Base-by-base conservation (phyloP, 805 yeast species). In the Teunomyces cretensis region DNA sequence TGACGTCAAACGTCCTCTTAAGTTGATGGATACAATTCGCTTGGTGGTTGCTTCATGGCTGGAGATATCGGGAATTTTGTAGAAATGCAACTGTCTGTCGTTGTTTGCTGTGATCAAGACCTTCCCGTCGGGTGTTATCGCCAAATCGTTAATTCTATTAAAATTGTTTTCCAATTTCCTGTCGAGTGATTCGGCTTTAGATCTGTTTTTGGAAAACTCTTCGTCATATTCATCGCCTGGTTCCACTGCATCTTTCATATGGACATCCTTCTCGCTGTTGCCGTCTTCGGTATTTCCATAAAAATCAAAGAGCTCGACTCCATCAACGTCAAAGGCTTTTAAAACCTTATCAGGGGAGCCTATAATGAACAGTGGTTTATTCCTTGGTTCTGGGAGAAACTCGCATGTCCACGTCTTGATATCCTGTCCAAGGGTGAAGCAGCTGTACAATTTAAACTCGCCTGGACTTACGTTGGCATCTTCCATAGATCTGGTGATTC, bases 331-430 rank as follows among this genome's bases (percentile, higher is more conserved):
- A 44, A 53, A 72, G 1, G 68, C 74, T 46, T 68, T 68, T 32
- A 72, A 56, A 4, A 65, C 83, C 49, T 83, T 81, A 58, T 87
- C 96, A 0, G 91, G 90, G 0, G 91, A 82, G 0, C 95, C 92
- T 15, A 87, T 72, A 4, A 86, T 74, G 53, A 89, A 83, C 42
- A 75, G 69, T 1, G 75, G 74, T 11, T 59, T 55, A 65, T 32
- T 67, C 66, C 13, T 74, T 66, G 4, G 15, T n/a, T 52, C 47
- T 4, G 85, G 87, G 41, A 85, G 65, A 80, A 92, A 90, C 50
- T 83, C 91, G 52, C 90, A 81, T 24, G 74, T 62, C 67, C 72
- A 69, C 1, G 71, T 62, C 42, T 71, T 62, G 36, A 72, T 61
- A 41, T 63, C 63, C 41, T 66, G 68, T 2, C 76, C 75, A 17